Percentiles rank a stretch among this genome's conserved stretches.
phyloP scores from a whole-genome alignment of 139 green algal species.

The Haematococcus lacustris region DNA sequence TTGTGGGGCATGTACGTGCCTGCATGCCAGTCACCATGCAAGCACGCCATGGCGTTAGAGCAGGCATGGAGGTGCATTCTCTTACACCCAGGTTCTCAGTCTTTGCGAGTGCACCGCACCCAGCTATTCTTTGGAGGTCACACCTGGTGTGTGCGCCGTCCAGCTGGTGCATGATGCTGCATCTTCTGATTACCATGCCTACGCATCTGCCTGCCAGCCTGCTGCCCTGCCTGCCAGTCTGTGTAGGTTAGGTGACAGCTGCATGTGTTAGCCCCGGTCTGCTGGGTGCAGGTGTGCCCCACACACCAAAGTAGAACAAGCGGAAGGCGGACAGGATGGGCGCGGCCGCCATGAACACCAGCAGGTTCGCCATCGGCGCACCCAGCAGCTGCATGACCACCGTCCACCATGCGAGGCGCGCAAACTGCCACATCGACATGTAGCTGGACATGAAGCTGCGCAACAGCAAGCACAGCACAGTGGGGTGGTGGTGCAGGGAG shows the following conservation, averaged over 20 bases:
- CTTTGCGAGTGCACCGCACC: not conserved
- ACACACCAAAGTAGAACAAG: slow-evolving; percentile 13
- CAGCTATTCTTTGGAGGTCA: not conserved
- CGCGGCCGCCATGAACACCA: slow-evolving; percentile 39
- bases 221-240: not conserved
- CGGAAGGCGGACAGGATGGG: slow-evolving; percentile 32
- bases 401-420: too few species aligned
- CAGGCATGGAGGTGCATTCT: not conserved
- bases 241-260: not conserved
- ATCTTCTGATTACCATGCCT: not conserved
- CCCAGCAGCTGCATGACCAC: slow-evolving; percentile 11
- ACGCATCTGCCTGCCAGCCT: not conserved
- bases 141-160: too few species aligned
- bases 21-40: slow-evolving; percentile 10
- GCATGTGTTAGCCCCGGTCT: not conserved
- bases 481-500: too few species aligned
- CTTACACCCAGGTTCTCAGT: not conserved
- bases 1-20: slow-evolving; percentile 31
- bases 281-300: not conserved
- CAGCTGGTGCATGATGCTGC: not conserved
- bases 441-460: too few species aligned
- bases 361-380: too few species aligned
- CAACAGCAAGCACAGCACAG: too few species aligned
- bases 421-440: too few species aligned
- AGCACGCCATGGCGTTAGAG: not conserved